phyloP scores from a whole-genome alignment of 2,329 filamentous ascomycete genomes.

The Penicillium crustosum region DNA sequence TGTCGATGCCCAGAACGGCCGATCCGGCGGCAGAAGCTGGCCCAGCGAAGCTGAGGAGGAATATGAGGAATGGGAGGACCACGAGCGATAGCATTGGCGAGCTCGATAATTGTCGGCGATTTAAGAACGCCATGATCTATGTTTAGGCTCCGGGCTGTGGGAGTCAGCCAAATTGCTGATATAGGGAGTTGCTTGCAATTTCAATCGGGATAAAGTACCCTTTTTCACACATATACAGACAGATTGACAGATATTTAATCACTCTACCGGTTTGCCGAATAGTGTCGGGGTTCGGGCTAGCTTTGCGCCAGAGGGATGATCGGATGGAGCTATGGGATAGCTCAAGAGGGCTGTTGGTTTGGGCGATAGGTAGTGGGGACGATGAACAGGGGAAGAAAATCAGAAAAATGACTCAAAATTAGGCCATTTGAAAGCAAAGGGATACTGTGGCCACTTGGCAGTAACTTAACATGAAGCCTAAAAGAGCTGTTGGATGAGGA shows the following conservation, averaged over 20 bases:
- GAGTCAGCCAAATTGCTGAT: conserved; percentile 12
- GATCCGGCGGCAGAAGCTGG: conserved; percentile 62
- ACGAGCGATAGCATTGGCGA: conserved; percentile 45
- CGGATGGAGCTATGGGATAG: conserved; percentile 13
- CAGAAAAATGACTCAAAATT: conserved; percentile 13
- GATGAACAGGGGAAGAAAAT: background rate
- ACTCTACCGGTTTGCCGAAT: conserved; percentile 16
- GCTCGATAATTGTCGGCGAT: conserved; percentile 30
- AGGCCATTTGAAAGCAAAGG: conserved; percentile 32
- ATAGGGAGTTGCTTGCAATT: background rate
- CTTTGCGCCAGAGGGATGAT: conserved; percentile 18
- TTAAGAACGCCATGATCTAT: conserved; percentile 35
- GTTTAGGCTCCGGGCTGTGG: conserved; percentile 22
- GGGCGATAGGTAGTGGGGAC: background rate
- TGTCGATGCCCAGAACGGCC: conserved; percentile 86
- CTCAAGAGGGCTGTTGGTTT: background rate
- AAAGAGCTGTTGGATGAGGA: conserved; percentile 24
- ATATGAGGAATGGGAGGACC: conserved; percentile 53
- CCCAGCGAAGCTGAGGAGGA: conserved; percentile 55
- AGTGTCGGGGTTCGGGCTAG: conserved; percentile 14
- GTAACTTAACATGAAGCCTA: conserved; percentile 29
- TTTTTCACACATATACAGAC: conserved; percentile 11
- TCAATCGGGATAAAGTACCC: conserved; percentile 3
- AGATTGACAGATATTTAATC: background rate
- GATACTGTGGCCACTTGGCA: conserved; percentile 34